A percentile compares a stretch with the other conserved stretches of the same genome.
Conservation (phyloP, 345 rosid genomes). For the Hypericum androsaemum region DNA sequence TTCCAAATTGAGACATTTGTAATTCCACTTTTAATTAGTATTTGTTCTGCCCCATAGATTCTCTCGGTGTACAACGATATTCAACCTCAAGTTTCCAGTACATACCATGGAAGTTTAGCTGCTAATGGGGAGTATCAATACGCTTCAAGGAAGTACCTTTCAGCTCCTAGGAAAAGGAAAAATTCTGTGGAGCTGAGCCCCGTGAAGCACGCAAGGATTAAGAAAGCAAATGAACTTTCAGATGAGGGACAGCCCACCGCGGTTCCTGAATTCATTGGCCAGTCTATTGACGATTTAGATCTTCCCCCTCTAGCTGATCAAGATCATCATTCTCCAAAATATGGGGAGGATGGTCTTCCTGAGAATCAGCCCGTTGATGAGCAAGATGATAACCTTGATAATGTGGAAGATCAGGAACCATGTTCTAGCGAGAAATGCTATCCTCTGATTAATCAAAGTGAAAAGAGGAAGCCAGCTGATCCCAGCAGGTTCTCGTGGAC, state of each 20-base stretch:
- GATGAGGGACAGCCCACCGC: constrained; percentile 9
- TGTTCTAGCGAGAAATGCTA: constrained; percentile 33
- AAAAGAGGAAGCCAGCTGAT: constrained; percentile 41
- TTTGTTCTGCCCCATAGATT: constrained; percentile 36
- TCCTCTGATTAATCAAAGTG: constrained; percentile 30
- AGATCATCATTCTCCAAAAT: constrained; percentile 19
- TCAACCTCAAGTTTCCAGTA: constrained; percentile 38
- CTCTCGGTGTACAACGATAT: constrained; percentile 64
- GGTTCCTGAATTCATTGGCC: constrained; percentile 16
- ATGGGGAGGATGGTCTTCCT: constrained; percentile 25
- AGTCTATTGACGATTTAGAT: constrained; percentile 20
- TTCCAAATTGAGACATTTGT: neutral
- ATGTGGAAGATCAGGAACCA: constrained; percentile 25
- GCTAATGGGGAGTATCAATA: constrained; percentile 18
- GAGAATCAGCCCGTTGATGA: constrained; percentile 18
- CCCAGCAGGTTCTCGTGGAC: constrained; percentile 67
- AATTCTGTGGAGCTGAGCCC: constrained; percentile 25
- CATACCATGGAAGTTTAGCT: constrained; percentile 25
- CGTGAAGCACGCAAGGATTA: constrained; percentile 27
- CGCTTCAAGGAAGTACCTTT: constrained; percentile 19
- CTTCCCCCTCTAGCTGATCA: constrained; percentile 24
- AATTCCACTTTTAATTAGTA: constrained; percentile 7
- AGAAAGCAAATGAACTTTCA: constrained; percentile 23
- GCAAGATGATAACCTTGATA: constrained; percentile 26
- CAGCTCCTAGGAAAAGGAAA: constrained; percentile 51